Base-by-base conservation (phyloP, 1,284 basidiomycete species). In the Fistulinella cinereoalba region DNA sequence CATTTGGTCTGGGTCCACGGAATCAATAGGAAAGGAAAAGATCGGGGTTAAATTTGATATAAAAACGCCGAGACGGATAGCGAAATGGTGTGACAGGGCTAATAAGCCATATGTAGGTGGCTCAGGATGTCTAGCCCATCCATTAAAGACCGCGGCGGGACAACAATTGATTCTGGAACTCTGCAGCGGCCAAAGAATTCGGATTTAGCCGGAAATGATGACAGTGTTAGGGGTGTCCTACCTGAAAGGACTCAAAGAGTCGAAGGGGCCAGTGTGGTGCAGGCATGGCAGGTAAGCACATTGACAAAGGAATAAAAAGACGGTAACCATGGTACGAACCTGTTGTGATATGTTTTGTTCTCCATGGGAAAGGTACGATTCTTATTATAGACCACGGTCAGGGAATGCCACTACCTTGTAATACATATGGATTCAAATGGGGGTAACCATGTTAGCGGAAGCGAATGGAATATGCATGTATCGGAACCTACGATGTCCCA, bases 281-380 rank as follows among this genome's bases (percentile, higher is more conserved):
- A 37, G 13, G 29, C 4, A 23, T 37, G 4, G 15, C n/a, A 5
- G n/a, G 13, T 24, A 9, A 24, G 24, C 9, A 24, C 9, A 34
- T 34, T 16, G 24, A 37, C 37, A 19, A 43, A 48, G 40, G 49
- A 46, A 53, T 38, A 37, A 27, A 2, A 38, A 37, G 44, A 37
- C 43, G 45, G 58, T 64, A 57, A 51, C 57, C 36, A 64, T 43
- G 63, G 54, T 59, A 54, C 52, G 36, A 37, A 21, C 31, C 39
- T 53, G 46, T 52, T 43, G 29, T 45, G 34, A 34, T 38, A 23
- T 48, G 33, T 41, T 46, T 4, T 25, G 38, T 40, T 38, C 47
- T 56, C 49, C 51, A 65, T 66, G 65, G 49, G 61, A 67, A 65
- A 58, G 19, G 23, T 21, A 37, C 8, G 15, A 29, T 31, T 34